Base-by-base conservation (phyloP, 2,329 filamentous ascomycete species). In the Cryoendolithus antarcticus region DNA sequence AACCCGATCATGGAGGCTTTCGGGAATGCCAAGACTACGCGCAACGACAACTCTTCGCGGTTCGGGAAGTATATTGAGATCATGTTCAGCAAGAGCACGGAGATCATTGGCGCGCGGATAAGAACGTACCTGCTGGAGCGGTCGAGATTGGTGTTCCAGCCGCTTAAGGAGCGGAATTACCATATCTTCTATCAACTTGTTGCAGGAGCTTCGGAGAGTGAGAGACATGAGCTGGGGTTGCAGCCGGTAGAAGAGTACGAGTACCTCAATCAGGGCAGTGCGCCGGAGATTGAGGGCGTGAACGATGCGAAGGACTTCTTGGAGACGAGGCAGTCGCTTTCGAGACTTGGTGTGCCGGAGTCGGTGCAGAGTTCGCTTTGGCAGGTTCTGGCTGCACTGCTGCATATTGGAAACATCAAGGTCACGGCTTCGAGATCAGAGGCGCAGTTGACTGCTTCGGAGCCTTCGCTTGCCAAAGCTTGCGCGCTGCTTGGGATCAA, bases 1-100 rank as follows among this genome's bases (percentile, higher is more conserved):
- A 98, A 98, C 61, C 91, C 91, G 30, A 94, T 98, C 60, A 98
- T 98, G 91, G 91, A 98, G 75, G 89, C 91, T 28, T 98, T 98
- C 58, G 91, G 91, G 61, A 98, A 98, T 68, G 91, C 91, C 39
- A 98, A 98, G 69, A 98, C 91, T n/a, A 98, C 91, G 8, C 76
- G 91, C 61, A 98, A 98, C 67, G 91, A 98, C 66, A 98, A 98
- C 66, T 98, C 91, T 33, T 98, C 91, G 32, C 78, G 91, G 56
- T 98, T 98, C 64, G 91, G 91, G 62, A 98, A 98, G 71, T 98
- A 98, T 63, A 96, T 98, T 54, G 91, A 98, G 67, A 98, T 98
- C 60, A 89, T 96, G 86, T 98, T 98, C 62, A 88, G 96, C 65
- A 77, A 85, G 47, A 76, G 81, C 55, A 94, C 86, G 46, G 91